Conservation (phyloP, 352 stramenopile genomes). For the Thraustochytrium sp. region DNA sequence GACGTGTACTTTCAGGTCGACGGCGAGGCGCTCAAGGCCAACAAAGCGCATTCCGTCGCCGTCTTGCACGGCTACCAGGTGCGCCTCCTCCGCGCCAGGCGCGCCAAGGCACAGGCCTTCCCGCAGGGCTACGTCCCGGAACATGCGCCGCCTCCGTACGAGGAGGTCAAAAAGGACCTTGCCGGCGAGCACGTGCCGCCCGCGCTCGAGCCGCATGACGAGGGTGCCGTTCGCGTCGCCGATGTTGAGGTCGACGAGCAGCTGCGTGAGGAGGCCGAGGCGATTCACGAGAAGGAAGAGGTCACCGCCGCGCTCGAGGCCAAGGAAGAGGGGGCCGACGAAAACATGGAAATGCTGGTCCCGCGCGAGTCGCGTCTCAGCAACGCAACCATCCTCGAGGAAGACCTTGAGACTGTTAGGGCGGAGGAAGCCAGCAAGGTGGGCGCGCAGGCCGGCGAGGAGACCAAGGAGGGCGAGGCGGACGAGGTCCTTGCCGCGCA, state of each 20-base stretch:
- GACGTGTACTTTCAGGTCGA: slow-evolving; percentile 35
- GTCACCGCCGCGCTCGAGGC: not conserved
- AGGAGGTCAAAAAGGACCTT: not conserved
- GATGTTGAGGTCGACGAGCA: not conserved
- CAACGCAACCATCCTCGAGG: too few species aligned
- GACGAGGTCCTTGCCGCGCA: not conserved
- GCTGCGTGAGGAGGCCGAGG: not conserved
- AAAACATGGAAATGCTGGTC: too few species aligned
- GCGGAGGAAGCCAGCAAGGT: not conserved
- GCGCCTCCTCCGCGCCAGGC: not conserved
- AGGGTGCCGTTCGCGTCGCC: not conserved
- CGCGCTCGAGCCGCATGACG: not conserved
- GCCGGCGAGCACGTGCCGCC: not conserved
- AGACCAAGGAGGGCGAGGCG: not conserved
- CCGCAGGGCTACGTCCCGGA: not conserved
- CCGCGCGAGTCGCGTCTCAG: too few species aligned
- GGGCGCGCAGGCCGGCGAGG: not conserved
- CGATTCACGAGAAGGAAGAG: not conserved
- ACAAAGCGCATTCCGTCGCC: not conserved
- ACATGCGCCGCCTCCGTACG: not conserved
- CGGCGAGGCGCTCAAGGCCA: slow-evolving; percentile 15
- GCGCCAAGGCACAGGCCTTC: not conserved
- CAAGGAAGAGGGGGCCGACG: not conserved
- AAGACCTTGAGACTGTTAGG: not conserved
- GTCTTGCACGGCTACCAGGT: slow-evolving; percentile 31